Conservation (phyloP, 495 filamentous ascomycete genomes). For the Sporormia fimetaria region DNA sequence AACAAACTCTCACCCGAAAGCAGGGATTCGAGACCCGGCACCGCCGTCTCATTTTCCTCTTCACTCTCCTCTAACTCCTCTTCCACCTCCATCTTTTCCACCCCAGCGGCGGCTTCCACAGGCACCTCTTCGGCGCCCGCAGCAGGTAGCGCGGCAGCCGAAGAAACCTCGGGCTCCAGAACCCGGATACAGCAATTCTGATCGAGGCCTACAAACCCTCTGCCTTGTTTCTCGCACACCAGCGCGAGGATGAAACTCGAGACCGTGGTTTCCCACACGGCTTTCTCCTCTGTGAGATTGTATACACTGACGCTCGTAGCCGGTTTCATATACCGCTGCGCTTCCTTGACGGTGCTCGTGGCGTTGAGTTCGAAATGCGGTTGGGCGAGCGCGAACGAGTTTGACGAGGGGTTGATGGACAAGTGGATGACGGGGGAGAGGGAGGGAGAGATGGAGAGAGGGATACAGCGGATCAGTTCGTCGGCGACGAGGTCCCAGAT, state of each 20-base stretch:
- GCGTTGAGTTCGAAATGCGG: slow-evolving; percentile 41
- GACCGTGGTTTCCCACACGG: slow-evolving; percentile 40
- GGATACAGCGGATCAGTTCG: slow-evolving; percentile 26
- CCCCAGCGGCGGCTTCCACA: neutral
- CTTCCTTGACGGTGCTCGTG: no score
- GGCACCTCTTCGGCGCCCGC: neutral
- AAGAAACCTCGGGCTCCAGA: slow-evolving; percentile 36
- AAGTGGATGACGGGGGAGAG: slow-evolving; percentile 32
- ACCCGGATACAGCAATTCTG: slow-evolving; percentile 42
- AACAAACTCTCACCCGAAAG: slow-evolving; percentile 7
- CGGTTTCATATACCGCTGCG: slow-evolving; percentile 22
- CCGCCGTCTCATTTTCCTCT: slow-evolving; percentile 32
- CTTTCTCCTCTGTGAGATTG: slow-evolving; percentile 36
- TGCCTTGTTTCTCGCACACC: slow-evolving; percentile 34
- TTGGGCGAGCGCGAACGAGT: slow-evolving; percentile 40
- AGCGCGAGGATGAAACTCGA: slow-evolving; percentile 44
- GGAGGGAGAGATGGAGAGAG: slow-evolving; percentile 24
- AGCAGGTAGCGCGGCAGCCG: no score
- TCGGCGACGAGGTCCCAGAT: slow-evolving; percentile 26
- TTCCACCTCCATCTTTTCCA: slow-evolving; percentile 36
- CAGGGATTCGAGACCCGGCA: slow-evolving; percentile 22
- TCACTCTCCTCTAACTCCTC: slow-evolving; percentile 39
- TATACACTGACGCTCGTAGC: slow-evolving; percentile 45
- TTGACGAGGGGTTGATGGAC: slow-evolving; percentile 51
- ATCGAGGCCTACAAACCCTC: slow-evolving; percentile 40